These are phyloP conservation scores for Pleurotus sapidus DNA, from an alignment of 768 basidiomycete genomes.

Conservation along the genomic window DNA sequence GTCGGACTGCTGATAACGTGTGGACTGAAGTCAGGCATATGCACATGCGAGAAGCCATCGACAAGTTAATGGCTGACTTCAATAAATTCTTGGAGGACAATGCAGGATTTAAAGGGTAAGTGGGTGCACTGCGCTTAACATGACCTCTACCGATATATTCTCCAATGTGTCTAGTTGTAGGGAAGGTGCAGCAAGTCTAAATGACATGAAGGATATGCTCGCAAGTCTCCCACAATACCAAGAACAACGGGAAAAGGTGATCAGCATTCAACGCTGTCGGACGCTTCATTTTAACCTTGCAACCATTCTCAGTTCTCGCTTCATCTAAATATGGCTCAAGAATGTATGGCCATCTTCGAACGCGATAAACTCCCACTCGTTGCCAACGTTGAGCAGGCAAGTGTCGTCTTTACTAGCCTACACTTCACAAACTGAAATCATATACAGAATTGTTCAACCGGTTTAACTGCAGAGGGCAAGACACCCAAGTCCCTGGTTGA, in stretches of 20 bases:
- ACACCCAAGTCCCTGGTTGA: slow-evolving; percentile 93
- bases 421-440: background rate
- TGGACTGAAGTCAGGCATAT: slow-evolving; percentile 94
- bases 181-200: slow-evolving; percentile 81
- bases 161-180: slow-evolving; percentile 29
- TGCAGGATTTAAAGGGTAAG: slow-evolving; percentile 89
- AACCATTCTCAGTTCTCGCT: slow-evolving; percentile 72
- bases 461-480: slow-evolving; percentile 88
- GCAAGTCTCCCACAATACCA: slow-evolving; percentile 93
- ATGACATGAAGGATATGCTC: slow-evolving; percentile 99
- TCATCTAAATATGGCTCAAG: slow-evolving; percentile 96
- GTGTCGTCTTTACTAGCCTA: slow-evolving; percentile 13
- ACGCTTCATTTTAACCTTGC: no score
- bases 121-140: background rate
- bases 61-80: slow-evolving; percentile 95
- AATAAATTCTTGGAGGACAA: slow-evolving; percentile 93
- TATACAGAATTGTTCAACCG: slow-evolving; percentile 87
- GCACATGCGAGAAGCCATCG: slow-evolving; percentile 99
- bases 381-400: slow-evolving; percentile 88
- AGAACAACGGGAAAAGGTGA: slow-evolving; percentile 90
- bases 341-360: slow-evolving; percentile 94
- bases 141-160: background rate
- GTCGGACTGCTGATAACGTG: slow-evolving; percentile 83
- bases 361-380: slow-evolving; percentile 78
- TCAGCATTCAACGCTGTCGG: background rate